phyloP scores from a whole-genome alignment of 352 stramenopile species.

The Phytophthora pisi region DNA sequence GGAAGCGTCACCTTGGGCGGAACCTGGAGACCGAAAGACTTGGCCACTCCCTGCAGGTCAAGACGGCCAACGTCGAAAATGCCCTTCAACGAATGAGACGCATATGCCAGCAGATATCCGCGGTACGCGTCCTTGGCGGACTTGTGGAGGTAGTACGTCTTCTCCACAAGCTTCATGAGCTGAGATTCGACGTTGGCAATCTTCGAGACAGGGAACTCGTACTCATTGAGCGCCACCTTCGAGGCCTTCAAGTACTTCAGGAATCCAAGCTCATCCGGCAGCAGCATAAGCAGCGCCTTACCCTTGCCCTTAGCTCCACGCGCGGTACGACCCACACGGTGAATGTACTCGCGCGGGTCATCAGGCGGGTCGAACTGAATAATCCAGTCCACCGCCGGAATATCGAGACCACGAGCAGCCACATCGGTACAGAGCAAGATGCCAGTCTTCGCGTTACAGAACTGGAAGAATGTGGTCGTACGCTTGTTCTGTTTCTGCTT shows the following conservation, averaged over 20 bases:
- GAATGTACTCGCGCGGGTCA: conserved; percentile 99
- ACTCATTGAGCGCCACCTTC: conserved; percentile 99
- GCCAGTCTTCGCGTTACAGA: conserved; percentile 97
- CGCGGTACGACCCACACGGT: conserved; percentile 87
- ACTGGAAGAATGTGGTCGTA: conserved; percentile 99
- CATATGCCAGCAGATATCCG: conserved; percentile 98
- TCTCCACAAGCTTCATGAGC: conserved; percentile 97
- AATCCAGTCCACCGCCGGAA: conserved; percentile 98
- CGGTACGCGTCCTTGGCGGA: conserved; percentile 97
- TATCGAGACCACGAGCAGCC: conserved; percentile 96
- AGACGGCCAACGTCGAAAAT: conserved; percentile 99
- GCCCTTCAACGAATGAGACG: conserved; percentile 97
- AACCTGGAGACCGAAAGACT: conserved; percentile 97
- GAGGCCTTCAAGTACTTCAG: conserved; percentile 97
- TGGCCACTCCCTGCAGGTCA: conserved; percentile 96
- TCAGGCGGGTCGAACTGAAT: conserved; percentile 99
- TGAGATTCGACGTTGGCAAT: conserved; percentile 98
- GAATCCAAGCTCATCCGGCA: conserved; percentile 98
- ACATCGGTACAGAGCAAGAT: conserved; percentile 99
- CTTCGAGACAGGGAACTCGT: conserved; percentile 98
- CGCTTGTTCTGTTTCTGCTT: conserved; percentile 99
- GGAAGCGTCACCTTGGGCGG: conserved; percentile 97
- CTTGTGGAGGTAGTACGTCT: conserved; percentile 99
- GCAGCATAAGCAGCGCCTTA: conserved; percentile 97
- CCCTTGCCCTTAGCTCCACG: conserved; percentile 90